A percentile compares a stretch with the other conserved stretches of the same genome.
Evolutionary conservation across 2,329 filamentous ascomycete genomes (phyloP).

Genomic region (Escovopsis weberi): DNA sequence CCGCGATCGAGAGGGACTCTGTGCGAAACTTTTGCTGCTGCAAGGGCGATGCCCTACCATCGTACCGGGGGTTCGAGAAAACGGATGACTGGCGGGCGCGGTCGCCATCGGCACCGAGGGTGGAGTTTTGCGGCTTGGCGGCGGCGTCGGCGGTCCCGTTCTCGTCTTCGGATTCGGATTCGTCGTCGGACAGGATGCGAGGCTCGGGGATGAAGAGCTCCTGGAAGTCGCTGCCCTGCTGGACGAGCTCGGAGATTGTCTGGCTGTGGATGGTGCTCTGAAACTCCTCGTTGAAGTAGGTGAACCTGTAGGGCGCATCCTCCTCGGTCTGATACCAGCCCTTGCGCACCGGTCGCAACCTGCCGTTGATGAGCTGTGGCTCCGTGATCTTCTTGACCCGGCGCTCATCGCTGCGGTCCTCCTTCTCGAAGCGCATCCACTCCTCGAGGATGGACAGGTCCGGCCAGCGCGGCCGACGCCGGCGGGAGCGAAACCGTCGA

Average conservation of each 20-base stretch:
- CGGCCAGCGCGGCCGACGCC: conserved; percentile 67
- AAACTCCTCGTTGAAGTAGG: conserved; percentile 97
- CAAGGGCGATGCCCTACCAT: conserved; percentile 17
- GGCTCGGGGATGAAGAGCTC: conserved; percentile 88
- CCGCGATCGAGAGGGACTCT: conserved; percentile 4
- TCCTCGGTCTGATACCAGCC: conserved; percentile 81
- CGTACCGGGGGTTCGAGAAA: conserved; percentile 17
- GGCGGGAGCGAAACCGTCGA: conserved; percentile 27
- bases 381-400: conserved; percentile 87
- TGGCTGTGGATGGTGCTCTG: conserved; percentile 92
- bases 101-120: conserved; percentile 20
- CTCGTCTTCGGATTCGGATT: conserved; percentile 46
- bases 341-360: conserved; percentile 64
- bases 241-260: conserved; percentile 82
- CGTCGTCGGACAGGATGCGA: conserved; percentile 57
- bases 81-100: conserved; percentile 33
- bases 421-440: conserved; percentile 84
- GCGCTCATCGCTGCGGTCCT: conserved; percentile 61
- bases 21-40: conserved; percentile 13
- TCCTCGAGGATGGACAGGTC: conserved; percentile 73
- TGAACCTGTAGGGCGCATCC: conserved; percentile 86
- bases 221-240: conserved; percentile 68
- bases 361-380: conserved; percentile 79
- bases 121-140: conserved; percentile 11
- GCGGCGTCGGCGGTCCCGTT: conserved; percentile 10